These are phyloP conservation scores for Aspergillus quadricinctus DNA, from an alignment of 2,329 filamentous ascomycete genomes.

Conservation along the genomic window DNA sequence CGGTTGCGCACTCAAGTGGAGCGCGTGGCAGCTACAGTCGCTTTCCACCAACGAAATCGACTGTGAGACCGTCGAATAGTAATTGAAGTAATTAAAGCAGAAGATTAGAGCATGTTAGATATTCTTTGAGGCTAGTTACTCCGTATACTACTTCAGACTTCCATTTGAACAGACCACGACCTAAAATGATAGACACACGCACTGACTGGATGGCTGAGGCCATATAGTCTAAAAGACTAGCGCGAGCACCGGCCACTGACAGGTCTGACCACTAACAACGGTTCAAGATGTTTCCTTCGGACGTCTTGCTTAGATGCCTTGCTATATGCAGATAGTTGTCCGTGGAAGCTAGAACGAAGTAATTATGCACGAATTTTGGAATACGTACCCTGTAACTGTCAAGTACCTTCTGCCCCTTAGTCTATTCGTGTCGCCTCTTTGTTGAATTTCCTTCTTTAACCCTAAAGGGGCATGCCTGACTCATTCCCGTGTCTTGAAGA, in stretches of 20 bases:
- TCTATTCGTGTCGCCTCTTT: not conserved
- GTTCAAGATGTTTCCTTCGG: not conserved
- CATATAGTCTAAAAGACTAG: slow-evolving; percentile 11
- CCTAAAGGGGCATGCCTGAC: not conserved
- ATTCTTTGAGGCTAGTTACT: not conserved
- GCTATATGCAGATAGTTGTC: not conserved
- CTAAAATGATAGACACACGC: slow-evolving; percentile 12
- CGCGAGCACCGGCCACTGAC: slow-evolving; percentile 9
- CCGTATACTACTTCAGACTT: not conserved
- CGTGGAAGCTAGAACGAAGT: not conserved
- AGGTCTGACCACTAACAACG: not conserved
- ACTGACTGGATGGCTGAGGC: slow-evolving; percentile 8
- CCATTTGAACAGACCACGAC: slow-evolving; percentile 1
- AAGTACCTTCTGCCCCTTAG: not conserved
- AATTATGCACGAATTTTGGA: not conserved
- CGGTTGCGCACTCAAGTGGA: slow-evolving; percentile 33
- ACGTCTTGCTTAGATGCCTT: not conserved
- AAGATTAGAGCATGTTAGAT: not conserved
- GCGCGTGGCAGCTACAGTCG: slow-evolving; percentile 25
- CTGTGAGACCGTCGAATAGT: slow-evolving; percentile 3
- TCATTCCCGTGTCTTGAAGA: not conserved
- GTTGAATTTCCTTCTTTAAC: not conserved
- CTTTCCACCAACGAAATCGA: slow-evolving; percentile 19
- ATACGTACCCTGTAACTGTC: not conserved
- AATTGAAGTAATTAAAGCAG: slow-evolving; percentile 1